These are phyloP conservation scores for Carex sylvatica DNA, from an alignment of 202 grass and related monocot genomes.

Conservation along the genomic window DNA sequence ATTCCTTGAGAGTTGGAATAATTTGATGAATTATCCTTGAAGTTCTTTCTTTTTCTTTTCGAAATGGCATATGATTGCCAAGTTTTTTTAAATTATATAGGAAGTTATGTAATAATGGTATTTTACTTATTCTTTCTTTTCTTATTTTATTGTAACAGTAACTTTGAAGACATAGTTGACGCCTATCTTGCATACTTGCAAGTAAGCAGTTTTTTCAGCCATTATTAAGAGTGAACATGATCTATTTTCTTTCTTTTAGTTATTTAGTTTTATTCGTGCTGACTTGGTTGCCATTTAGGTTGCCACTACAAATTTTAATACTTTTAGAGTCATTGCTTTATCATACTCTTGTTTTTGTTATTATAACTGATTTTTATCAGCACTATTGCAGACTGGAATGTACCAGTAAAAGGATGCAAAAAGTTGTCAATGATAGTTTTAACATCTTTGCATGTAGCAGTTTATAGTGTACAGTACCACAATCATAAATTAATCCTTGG, in stretches of 20 bases:
- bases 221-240: background rate
- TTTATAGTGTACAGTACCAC: background rate
- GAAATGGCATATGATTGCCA: background rate
- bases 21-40: background rate
- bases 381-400: background rate
- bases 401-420: background rate
- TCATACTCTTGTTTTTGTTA: slow-evolving; percentile 9
- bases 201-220: slow-evolving; percentile 46
- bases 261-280: no score
- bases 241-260: no score
- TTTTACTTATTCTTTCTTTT: background rate
- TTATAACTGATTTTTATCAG: background rate
- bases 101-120: background rate
- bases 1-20: background rate
- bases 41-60: background rate
- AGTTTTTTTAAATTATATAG: background rate
- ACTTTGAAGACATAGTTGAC: slow-evolving; percentile 90
- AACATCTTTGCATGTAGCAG: background rate
- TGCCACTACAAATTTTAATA: background rate
- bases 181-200: slow-evolving; percentile 90
- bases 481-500: background rate
- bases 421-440: background rate
- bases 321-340: background rate
- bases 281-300: no score
- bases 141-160: slow-evolving; percentile 37